A percentile compares a stretch with the other conserved stretches of the same genome.
These are phyloP conservation scores for Botrytis porri DNA, from an alignment of 2,329 filamentous ascomycete species.

Conservation along the genomic window DNA sequence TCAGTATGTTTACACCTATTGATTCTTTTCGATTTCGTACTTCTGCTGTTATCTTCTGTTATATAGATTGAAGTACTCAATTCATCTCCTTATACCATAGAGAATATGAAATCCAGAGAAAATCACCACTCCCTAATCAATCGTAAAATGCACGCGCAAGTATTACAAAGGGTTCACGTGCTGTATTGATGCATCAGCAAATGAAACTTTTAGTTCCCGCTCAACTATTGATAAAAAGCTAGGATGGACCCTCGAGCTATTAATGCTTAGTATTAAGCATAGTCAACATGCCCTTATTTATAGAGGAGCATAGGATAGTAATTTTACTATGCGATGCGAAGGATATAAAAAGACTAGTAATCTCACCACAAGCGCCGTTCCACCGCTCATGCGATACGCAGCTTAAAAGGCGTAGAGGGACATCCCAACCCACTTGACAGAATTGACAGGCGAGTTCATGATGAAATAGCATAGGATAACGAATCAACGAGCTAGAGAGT, in stretches of 20 bases:
- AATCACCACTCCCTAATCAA: neutral
- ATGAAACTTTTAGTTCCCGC: neutral
- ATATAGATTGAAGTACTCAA: neutral
- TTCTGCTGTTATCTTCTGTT: neutral
- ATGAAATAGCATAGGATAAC: neutral
- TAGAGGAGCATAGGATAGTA: neutral
- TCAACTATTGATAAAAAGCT: neutral
- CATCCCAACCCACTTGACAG: neutral
- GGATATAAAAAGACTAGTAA: neutral
- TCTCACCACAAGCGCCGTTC: neutral
- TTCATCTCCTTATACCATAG: neutral
- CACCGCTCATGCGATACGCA: neutral
- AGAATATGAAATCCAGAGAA: no score
- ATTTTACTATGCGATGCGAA: neutral
- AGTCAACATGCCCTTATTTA: neutral
- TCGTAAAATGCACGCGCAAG: neutral
- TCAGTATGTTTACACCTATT: neutral
- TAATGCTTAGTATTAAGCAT: neutral
- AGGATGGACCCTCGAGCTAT: neutral
- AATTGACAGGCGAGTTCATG: neutral
- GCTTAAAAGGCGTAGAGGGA: neutral
- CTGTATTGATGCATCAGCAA: neutral
- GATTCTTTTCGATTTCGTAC: fast-evolving
- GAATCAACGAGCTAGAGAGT: neutral
- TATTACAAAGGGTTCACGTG: neutral